Percentiles rank a stretch among this genome's conserved stretches.
Conservation (phyloP, 768 basidiomycete species). For the Scleroderma citrinum region DNA sequence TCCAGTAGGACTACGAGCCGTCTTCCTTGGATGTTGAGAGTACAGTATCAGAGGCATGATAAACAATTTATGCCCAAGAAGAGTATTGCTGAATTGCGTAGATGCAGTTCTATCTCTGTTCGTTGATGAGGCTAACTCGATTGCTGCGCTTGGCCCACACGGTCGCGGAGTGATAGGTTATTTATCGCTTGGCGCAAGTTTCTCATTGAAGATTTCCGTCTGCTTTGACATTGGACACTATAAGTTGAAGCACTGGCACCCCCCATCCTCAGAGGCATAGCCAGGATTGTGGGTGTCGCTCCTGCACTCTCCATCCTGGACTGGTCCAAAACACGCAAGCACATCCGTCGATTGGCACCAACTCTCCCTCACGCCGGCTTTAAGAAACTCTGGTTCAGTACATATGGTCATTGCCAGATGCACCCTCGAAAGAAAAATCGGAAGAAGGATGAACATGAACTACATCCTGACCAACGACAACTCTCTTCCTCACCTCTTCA, state of each 20-base stretch:
- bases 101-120: conserved; percentile 87
- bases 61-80: no score
- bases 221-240: conserved; percentile 71
- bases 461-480: no score
- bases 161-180: conserved; percentile 96
- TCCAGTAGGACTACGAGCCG: no score
- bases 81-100: conserved; percentile 3
- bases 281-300: conserved; percentile 89
- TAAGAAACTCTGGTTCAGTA: conserved; percentile 92
- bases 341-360: conserved; percentile 87
- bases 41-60: no score
- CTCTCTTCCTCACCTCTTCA: no score
- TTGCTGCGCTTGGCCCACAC: conserved; percentile 90
- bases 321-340: conserved; percentile 76
- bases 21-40: no score
- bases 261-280: conserved; percentile 88
- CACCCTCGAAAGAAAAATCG: no score
- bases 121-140: conserved; percentile 95
- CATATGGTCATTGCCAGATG: no score
- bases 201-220: conserved; percentile 75
- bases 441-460: no score
- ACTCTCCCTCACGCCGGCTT: conserved; percentile 84
- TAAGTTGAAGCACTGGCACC: conserved; percentile 93
- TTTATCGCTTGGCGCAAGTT: conserved; percentile 84
- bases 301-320: conserved; percentile 53